Base-by-base conservation (phyloP, 768 basidiomycete species). In the Tulasnella sp. region DNA sequence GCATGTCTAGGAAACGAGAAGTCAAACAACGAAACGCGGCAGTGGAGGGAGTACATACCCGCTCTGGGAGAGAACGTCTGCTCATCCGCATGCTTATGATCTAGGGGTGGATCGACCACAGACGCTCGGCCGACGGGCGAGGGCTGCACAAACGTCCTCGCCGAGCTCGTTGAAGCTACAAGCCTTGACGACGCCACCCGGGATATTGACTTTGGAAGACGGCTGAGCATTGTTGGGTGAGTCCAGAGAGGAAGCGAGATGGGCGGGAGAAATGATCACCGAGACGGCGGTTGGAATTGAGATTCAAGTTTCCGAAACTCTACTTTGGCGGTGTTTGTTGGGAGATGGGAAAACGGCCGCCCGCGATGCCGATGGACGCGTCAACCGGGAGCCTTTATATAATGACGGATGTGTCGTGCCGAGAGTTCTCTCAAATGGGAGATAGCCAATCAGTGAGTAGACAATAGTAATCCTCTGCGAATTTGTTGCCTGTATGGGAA, bases 41-140 rank as follows among this genome's bases (percentile, higher is more conserved):
- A 44, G 34, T 35, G 14, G 68, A 16, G 1, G 4, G 14, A 7
- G 11, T 34, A 68, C 80, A 69, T 75, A 91, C 91, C 91, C 77
- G 87, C 81, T 74, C 89, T 82, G 22, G 91, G 92, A 22, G 75
- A 92, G 88, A 78, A 90, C 85, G 12, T 90, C 88, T 74, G 88
- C 88, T 76, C 87, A 84, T 78, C 90, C 90, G 41, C 67, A 39
- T 75, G 71, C 26, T 44, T 65, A 42, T 63, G 44, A 4, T 86
- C 84, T 40, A 89, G 86, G 29, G 92, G 92, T 34, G 92, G 83
- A 75, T 94, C 91, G 75, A 93, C 88, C 69, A 94, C 86, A 77
- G 87, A 91, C 35, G 92, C 92, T 78, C 90, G 84, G 80, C 92
- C 91, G 70, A 92, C 87, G 72, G 86, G 86, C 5, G 92, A 92